These are phyloP conservation scores for Xylariaceae sp. DNA, from an alignment of 2,329 filamentous ascomycete species.

Conservation along the genomic window DNA sequence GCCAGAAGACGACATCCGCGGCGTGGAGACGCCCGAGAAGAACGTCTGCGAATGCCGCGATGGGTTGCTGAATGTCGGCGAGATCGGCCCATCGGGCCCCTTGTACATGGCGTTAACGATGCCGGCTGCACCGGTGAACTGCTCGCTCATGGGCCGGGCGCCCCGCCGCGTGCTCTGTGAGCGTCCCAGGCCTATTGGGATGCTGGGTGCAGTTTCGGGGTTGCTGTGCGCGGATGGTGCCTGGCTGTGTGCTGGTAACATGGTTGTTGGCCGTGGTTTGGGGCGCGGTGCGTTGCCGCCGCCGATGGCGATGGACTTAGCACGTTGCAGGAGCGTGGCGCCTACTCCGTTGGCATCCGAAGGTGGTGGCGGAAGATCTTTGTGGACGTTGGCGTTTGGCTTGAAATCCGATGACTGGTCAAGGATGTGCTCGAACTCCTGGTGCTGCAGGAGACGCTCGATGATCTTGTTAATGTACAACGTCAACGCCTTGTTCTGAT, in stretches of 20 bases:
- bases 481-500: constrained; percentile 95
- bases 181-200: constrained; percentile 66
- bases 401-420: constrained; percentile 74
- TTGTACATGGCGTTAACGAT: constrained; percentile 91
- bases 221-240: constrained; percentile 57
- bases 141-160: constrained; percentile 64
- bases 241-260: constrained; percentile 36
- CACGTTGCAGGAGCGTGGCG: constrained; percentile 60
- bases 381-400: constrained; percentile 64
- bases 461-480: constrained; percentile 99
- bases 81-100: constrained; percentile 66
- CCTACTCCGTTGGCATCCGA: constrained; percentile 52
- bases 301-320: constrained; percentile 61
- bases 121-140: constrained; percentile 64
- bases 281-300: constrained; percentile 40
- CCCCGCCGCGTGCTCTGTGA: constrained; percentile 56
- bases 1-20: constrained; percentile 25
- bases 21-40: constrained; percentile 47
- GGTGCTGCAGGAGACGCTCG: constrained; percentile 88
- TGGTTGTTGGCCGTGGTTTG: constrained; percentile 59
- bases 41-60: constrained; percentile 65
- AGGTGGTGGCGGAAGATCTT: constrained; percentile 81
- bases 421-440: constrained; percentile 92
- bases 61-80: constrained; percentile 57
- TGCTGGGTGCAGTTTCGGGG: constrained; percentile 74